Percentiles rank a stretch among this genome's conserved stretches.
Evolutionary conservation across 169 alveolate species (phyloP).

Genomic region (Theileria annulata): DNA sequence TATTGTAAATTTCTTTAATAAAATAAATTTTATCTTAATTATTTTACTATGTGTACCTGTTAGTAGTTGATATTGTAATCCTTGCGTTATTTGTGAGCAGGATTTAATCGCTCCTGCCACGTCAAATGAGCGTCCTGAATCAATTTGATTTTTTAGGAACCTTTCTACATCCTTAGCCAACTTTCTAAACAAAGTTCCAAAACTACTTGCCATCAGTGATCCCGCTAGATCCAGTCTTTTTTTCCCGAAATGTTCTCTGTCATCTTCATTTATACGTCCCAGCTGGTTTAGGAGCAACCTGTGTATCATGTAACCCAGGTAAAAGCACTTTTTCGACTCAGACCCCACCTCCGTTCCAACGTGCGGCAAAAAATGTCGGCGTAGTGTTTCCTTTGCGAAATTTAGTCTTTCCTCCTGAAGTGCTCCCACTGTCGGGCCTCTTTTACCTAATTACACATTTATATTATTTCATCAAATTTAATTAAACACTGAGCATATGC

Average conservation of each 20-base stretch:
- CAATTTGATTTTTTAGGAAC: slow-evolving; percentile 88
- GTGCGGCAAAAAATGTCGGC: slow-evolving; percentile 98
- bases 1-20: not conserved
- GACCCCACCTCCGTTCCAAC: slow-evolving; percentile 92
- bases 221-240: slow-evolving; percentile 99
- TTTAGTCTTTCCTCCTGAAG: slow-evolving; percentile 87
- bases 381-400: slow-evolving; percentile 93
- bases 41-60: slow-evolving; percentile 41
- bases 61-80: slow-evolving; percentile 82
- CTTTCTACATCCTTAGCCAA: slow-evolving; percentile 92
- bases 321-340: slow-evolving; percentile 95
- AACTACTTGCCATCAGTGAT: slow-evolving; percentile 94
- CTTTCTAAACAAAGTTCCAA: slow-evolving; percentile 93
- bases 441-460: slow-evolving; percentile 86
- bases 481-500: not conserved
- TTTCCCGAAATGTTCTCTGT: slow-evolving; percentile 99
- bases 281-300: slow-evolving; percentile 93
- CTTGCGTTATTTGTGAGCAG: slow-evolving; percentile 88
- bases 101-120: slow-evolving; percentile 88
- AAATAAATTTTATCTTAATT: too few species aligned
- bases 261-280: slow-evolving; percentile 98
- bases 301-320: slow-evolving; percentile 98
- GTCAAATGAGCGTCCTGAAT: slow-evolving; percentile 87
- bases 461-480: slow-evolving; percentile 73
- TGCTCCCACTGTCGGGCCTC: slow-evolving; percentile 96